phyloP scores from a whole-genome alignment of 371 early-diverging fungal species.

The Phascolomyces articulosus region DNA sequence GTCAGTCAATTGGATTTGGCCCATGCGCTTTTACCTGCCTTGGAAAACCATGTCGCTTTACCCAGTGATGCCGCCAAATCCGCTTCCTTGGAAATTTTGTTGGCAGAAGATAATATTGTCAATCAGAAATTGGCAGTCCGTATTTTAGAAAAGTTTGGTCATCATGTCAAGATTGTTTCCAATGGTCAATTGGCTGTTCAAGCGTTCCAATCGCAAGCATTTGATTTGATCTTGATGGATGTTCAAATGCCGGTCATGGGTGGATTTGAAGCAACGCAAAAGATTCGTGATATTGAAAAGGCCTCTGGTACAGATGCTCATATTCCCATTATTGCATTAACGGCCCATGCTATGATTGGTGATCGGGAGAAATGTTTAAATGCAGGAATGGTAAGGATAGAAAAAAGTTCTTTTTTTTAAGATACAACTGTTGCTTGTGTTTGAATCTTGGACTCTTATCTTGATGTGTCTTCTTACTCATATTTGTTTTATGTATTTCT shows the following conservation, averaged over 20 bases:
- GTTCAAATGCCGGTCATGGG: constrained; percentile 80
- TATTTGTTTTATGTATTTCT: background rate
- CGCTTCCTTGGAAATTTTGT: constrained; percentile 64
- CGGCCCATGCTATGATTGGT: constrained; percentile 79
- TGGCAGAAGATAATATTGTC: constrained; percentile 83
- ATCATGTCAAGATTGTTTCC: constrained; percentile 69
- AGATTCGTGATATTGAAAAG: constrained; percentile 65
- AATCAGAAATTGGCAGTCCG: constrained; percentile 79
- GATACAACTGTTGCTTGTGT: no score
- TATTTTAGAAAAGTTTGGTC: constrained; percentile 73
- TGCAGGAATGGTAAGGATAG: constrained; percentile 58
- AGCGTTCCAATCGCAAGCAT: constrained; percentile 57
- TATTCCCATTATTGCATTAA: constrained; percentile 76
- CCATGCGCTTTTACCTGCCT: constrained; percentile 66
- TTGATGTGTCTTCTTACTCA: background rate
- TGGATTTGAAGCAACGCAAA: constrained; percentile 72
- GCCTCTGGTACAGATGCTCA: constrained; percentile 52
- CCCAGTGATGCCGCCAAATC: constrained; percentile 55
- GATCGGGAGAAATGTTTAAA: constrained; percentile 73
- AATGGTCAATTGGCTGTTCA: constrained; percentile 79
- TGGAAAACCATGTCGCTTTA: constrained; percentile 64
- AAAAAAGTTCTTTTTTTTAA: background rate
- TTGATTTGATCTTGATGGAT: constrained; percentile 80
- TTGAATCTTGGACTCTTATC: no score
- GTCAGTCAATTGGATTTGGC: constrained; percentile 59